These are phyloP conservation scores for Populus tomentosa DNA, from an alignment of 441 rosid genomes.

Conservation along the genomic window DNA sequence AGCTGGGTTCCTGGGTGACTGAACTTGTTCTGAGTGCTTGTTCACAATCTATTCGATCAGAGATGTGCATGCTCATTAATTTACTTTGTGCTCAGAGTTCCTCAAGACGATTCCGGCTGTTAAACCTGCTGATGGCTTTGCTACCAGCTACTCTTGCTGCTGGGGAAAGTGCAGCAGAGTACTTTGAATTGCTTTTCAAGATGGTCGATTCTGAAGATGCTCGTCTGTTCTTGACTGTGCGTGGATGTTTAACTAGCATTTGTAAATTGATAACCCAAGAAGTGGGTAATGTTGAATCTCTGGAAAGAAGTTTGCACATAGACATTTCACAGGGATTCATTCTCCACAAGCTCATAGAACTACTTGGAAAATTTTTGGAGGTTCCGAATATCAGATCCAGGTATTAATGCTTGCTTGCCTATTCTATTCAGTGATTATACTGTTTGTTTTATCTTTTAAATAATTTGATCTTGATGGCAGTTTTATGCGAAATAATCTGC, in stretches of 20 bases:
- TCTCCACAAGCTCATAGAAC: slow-evolving; percentile 98
- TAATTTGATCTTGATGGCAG: slow-evolving; percentile 13
- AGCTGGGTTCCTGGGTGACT: slow-evolving; percentile 99
- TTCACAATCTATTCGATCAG: slow-evolving; percentile 98
- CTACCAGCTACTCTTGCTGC: slow-evolving; percentile 91
- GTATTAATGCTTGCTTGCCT: too few species aligned
- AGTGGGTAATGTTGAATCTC: slow-evolving; percentile 87
- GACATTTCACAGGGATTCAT: slow-evolving; percentile 99
- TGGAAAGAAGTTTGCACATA: slow-evolving; percentile 96
- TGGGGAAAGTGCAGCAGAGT: slow-evolving; percentile 99
- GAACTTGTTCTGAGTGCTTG: slow-evolving; percentile 99
- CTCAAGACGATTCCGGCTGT: slow-evolving; percentile 77
- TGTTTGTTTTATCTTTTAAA: too few species aligned
- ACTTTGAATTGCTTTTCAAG: slow-evolving; percentile 95
- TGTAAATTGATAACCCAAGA: slow-evolving; percentile 92
- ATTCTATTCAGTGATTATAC: too few species aligned
- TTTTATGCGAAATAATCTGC: slow-evolving; percentile 90
- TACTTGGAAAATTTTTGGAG: slow-evolving; percentile 96
- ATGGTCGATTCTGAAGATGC: slow-evolving; percentile 97
- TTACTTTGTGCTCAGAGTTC: slow-evolving; percentile 91
- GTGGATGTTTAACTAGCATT: slow-evolving; percentile 81
- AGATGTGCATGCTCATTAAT: slow-evolving; percentile 97
- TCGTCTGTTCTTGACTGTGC: slow-evolving; percentile 93
- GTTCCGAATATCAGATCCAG: slow-evolving; percentile 83
- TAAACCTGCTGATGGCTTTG: slow-evolving; percentile 84